Percentiles rank a stretch among this genome's conserved stretches.
phyloP scores from a whole-genome alignment of 305 asterid genomes.

The Fraxinus ornus region DNA sequence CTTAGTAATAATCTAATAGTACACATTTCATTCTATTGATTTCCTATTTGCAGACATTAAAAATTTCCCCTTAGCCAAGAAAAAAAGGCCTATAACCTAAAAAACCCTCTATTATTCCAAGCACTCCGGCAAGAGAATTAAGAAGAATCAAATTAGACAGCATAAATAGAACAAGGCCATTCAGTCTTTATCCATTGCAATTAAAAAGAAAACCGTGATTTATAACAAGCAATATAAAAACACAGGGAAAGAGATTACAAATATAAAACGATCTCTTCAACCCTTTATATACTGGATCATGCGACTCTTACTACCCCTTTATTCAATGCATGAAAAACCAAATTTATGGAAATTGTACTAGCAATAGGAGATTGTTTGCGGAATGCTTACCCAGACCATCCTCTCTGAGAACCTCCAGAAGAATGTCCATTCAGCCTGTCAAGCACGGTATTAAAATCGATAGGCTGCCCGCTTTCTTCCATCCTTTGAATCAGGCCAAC shows the following conservation, averaged over 20 bases:
- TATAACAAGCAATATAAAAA: slow-evolving; percentile 12
- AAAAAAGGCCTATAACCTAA: not conserved
- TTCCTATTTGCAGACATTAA: not conserved
- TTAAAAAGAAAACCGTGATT: not conserved
- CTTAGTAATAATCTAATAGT: not conserved
- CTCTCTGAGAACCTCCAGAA: slow-evolving; percentile 76
- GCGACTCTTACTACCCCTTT: slow-evolving; percentile 32
- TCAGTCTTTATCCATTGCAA: not conserved
- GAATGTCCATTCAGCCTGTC: slow-evolving; percentile 82
- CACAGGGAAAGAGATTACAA: slow-evolving; percentile 50
- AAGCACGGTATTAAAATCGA: slow-evolving; percentile 73
- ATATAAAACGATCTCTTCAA: slow-evolving; percentile 54
- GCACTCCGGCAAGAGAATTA: not conserved
- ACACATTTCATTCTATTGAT: not conserved
- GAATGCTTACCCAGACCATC: slow-evolving; percentile 57
- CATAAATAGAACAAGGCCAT: not conserved
- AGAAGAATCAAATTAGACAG: not conserved
- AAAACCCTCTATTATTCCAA: not conserved
- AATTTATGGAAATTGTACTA: slow-evolving; percentile 9
- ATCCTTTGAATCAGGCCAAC: slow-evolving; percentile 70
- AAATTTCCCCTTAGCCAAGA: not conserved
- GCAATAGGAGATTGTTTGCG: slow-evolving; percentile 6
- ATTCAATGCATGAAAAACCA: slow-evolving; percentile 37
- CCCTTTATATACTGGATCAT: slow-evolving; percentile 45
- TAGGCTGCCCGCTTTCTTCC: slow-evolving; percentile 78